Evolutionary conservation across 2,329 filamentous ascomycete genomes (phyloP), one percentile per base, ranked within the genome.

Genomic region (Botrytis fragariae): DNA sequence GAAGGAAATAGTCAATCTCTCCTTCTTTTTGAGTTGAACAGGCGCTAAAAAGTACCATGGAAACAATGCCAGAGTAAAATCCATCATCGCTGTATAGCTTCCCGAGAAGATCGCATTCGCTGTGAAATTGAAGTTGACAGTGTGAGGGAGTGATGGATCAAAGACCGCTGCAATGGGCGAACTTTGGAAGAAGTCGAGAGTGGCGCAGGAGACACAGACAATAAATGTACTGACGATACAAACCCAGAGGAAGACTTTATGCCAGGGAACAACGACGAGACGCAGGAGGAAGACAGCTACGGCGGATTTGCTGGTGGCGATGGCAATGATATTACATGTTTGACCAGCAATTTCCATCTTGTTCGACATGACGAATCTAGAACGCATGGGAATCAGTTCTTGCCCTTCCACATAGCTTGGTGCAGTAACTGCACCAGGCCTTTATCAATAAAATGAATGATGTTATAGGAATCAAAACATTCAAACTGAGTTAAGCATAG

Each of bases 321-420:
- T 64, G 18, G 60, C 69, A 20, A 71, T 37, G 18, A 71, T 71
- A 18, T 64, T 71, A 32, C 60, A 71, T 4, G 69, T 71, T 64
- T 71, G 69, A 10, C 60, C 69, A 22, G 69, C 69, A 18, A 71
- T 39, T 64, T 71, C 60, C 69, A 71, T 71, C 44, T 71, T 64
- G 12, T 63, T 71, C 18, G 69, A 71, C 29, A 35, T 32, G 44
- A 63, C 60, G 10, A 71, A 71, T 42, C 61, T 63, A 63, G 25
- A 22, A 63, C 39, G 39, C 9, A 63, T 9, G n/a, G 18, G 61
- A 32, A 10, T 63, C n/a, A 32, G 39, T 63, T 29, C n/a, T 22
- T 63, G n/a, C 1, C 4, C 37, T 63, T 29, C 37, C 2, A 20
- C 2, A 42, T 12, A 29, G 1, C 9, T 39, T 8, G 16, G 14